phyloP scores from a whole-genome alignment of 1,284 basidiomycete species.

The Cutaneotrichosporon sp. region DNA sequence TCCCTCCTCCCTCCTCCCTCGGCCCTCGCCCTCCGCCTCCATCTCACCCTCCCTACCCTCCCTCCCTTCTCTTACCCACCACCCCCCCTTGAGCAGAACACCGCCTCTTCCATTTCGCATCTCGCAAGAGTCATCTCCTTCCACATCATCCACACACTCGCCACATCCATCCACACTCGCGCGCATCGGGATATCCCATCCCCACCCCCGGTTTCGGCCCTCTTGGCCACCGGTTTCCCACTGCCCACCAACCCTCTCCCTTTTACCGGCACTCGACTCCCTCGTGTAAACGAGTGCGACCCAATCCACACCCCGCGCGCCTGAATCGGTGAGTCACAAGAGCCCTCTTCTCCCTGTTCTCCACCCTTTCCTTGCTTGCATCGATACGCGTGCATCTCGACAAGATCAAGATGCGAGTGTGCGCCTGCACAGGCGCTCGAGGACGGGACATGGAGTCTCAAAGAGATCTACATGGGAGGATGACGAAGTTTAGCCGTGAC shows the following conservation, averaged over 20 bases:
- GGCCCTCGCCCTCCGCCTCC: too few species aligned
- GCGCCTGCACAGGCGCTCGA: too few species aligned
- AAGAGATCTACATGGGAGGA: too few species aligned
- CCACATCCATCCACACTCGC: neutral
- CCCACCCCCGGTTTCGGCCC: neutral
- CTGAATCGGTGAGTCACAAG: neutral
- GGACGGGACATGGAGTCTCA: too few species aligned
- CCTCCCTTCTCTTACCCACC: too few species aligned
- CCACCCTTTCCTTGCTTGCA: neutral
- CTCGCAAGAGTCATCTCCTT: neutral
- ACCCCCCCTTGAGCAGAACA: neutral
- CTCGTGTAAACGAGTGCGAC: neutral
- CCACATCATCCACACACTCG: too few species aligned
- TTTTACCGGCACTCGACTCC: neutral
- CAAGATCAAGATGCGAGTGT: too few species aligned
- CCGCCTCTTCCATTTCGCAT: neutral
- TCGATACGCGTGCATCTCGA: too few species aligned
- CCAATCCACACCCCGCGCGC: neutral
- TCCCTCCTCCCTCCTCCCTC: too few species aligned
- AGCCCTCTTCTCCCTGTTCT: too few species aligned
- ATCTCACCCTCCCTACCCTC: neutral
- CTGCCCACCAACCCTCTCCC: neutral
- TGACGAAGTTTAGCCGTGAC: too few species aligned
- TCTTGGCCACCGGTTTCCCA: neutral
- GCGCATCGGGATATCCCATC: too few species aligned